phyloP scores from a whole-genome alignment of 352 stramenopile genomes.

The Pythium scleroteichum region DNA sequence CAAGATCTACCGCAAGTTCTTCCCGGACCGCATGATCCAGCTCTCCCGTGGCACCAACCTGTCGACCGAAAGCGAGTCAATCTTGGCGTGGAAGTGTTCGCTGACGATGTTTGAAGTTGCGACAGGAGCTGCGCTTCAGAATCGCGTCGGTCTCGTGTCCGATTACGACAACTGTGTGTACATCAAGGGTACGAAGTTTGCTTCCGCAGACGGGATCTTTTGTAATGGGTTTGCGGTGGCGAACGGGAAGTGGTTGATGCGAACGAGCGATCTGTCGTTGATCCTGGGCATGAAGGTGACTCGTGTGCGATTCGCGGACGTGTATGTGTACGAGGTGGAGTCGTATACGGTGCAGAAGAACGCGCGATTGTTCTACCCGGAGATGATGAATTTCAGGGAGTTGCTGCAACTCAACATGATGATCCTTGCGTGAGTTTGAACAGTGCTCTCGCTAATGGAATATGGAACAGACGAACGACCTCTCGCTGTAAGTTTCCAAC shows the following conservation, averaged over 20 bases:
- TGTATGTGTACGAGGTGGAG: constrained; percentile 49
- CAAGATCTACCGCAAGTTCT: constrained; percentile 28
- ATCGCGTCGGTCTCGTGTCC: constrained; percentile 31
- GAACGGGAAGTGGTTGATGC: constrained; percentile 51
- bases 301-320: constrained; percentile 39
- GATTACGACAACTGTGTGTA: constrained; percentile 53
- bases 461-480: too few species aligned
- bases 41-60: constrained; percentile 5
- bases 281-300: constrained; percentile 48
- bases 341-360: constrained; percentile 31
- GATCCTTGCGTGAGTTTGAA: constrained; percentile 9
- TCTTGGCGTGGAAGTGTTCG: constrained; percentile 2
- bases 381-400: constrained; percentile 31
- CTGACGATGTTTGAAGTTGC: constrained; percentile 22
- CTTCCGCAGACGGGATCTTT: constrained; percentile 50
- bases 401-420: constrained; percentile 26
- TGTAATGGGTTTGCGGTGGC: constrained; percentile 59
- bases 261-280: constrained; percentile 38
- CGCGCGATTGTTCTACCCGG: constrained; percentile 36
- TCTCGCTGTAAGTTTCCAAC: not conserved
- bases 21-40: not conserved
- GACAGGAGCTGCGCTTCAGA: constrained; percentile 19
- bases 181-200: constrained; percentile 37
- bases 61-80: constrained; percentile 2
- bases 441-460: too few species aligned